phyloP scores from a whole-genome alignment of 1,284 basidiomycete species.

The Ganoderma multipileum region DNA sequence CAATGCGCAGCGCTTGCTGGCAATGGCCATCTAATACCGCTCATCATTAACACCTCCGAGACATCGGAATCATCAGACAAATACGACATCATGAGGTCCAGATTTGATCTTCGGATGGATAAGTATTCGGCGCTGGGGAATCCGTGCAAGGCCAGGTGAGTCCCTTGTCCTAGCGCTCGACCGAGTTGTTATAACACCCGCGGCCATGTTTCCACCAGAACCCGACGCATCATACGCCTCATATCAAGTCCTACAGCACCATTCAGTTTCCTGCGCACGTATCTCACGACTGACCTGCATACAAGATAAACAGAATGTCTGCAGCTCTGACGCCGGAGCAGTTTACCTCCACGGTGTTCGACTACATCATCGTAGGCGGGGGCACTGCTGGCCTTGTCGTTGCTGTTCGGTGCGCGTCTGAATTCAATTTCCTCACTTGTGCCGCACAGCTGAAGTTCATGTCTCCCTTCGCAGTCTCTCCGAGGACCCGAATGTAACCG shows the following conservation, averaged over 20 bases:
- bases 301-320: background rate
- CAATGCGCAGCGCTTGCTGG: background rate
- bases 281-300: background rate
- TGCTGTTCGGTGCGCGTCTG: constrained; percentile 13
- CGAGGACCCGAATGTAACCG: constrained; percentile 47
- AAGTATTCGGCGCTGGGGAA: background rate
- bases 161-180: background rate
- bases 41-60: background rate
- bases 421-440: background rate
- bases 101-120: background rate
- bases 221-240: background rate
- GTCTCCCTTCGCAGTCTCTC: constrained; percentile 36
- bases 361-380: constrained; percentile 37
- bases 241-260: background rate
- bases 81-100: background rate
- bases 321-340: background rate
- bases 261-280: background rate
- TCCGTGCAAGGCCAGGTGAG: background rate
- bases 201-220: background rate
- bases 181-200: background rate
- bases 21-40: too few species aligned
- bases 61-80: background rate
- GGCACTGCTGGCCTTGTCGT: constrained; percentile 12
- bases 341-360: constrained; percentile 28
- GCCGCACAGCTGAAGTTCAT: background rate